Evolutionary conservation across 2,329 filamentous ascomycete genomes (phyloP).

Genomic region (Plenodomus biglobosus): DNA sequence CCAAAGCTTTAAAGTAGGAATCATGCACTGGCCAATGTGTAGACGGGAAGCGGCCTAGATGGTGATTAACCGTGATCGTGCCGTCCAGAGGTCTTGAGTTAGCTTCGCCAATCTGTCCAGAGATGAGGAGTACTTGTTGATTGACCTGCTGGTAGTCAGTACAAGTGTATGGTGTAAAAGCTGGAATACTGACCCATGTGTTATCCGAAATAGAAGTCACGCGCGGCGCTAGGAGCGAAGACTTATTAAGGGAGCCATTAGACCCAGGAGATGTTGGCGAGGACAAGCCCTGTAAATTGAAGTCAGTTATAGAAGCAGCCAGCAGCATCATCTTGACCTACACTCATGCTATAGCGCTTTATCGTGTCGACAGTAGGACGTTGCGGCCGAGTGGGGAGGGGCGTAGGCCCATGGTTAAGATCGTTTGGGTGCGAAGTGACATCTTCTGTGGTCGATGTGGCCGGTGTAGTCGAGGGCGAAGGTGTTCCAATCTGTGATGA

Average conservation of each 20-base stretch:
- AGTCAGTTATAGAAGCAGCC: slow-evolving; percentile 4
- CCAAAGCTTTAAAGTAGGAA: slow-evolving; percentile 86
- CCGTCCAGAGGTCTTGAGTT: slow-evolving; percentile 72
- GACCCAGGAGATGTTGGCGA: slow-evolving; percentile 54
- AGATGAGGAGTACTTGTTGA: slow-evolving; percentile 82
- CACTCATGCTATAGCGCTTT: slow-evolving; percentile 60
- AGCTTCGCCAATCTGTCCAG: slow-evolving; percentile 77
- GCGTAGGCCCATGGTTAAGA: slow-evolving; percentile 50
- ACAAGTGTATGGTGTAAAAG: slow-evolving; percentile 1
- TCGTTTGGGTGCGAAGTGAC: slow-evolving; percentile 62
- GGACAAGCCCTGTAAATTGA: slow-evolving; percentile 52
- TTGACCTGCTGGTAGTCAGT: slow-evolving; percentile 65
- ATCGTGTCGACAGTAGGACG: slow-evolving; percentile 38
- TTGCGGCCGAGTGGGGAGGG: slow-evolving; percentile 51
- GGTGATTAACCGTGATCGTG: slow-evolving; percentile 73
- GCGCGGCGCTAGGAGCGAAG: slow-evolving; percentile 78
- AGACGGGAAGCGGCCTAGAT: slow-evolving; percentile 82
- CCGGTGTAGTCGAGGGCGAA: slow-evolving; percentile 66
- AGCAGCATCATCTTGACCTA: slow-evolving; percentile 14
- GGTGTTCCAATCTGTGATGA: slow-evolving; percentile 63
- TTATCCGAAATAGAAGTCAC: slow-evolving; percentile 78
- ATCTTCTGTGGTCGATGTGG: slow-evolving; percentile 71
- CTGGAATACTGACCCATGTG: slow-evolving; percentile 68
- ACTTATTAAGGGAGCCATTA: slow-evolving; percentile 55
- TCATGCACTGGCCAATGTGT: slow-evolving; percentile 84